phyloP scores from a whole-genome alignment of 306 rosid genomes.

The Argentina anserina region DNA sequence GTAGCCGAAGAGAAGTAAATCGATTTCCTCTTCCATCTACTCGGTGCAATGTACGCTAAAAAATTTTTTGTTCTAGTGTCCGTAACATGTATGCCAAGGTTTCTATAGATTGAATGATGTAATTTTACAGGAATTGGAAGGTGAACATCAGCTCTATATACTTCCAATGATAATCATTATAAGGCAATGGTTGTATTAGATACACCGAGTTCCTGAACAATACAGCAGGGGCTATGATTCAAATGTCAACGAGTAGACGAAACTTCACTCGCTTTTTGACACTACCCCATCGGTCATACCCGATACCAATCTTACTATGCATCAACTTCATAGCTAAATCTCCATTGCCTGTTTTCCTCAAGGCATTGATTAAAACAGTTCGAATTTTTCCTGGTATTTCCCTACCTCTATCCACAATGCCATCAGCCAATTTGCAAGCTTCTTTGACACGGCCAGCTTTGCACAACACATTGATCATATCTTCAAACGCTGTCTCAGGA shows the following conservation, averaged over 20 bases:
- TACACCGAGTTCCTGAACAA: background rate
- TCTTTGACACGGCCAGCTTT: slow-evolving; percentile 74
- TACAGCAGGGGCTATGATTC: slow-evolving; percentile 1
- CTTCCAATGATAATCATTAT: background rate
- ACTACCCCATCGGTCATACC: slow-evolving; percentile 75
- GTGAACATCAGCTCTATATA: background rate
- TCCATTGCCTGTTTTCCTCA: slow-evolving; percentile 79
- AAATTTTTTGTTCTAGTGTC: background rate
- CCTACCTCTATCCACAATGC: slow-evolving; percentile 81
- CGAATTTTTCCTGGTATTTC: slow-evolving; percentile 80
- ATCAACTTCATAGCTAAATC: slow-evolving; percentile 79
- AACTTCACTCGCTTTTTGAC: slow-evolving; percentile 78
- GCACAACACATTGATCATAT: slow-evolving; percentile 72
- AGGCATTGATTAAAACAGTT: slow-evolving; percentile 67
- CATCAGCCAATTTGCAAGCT: slow-evolving; percentile 94
- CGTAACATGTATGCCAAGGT: background rate
- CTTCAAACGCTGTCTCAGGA: slow-evolving; percentile 73
- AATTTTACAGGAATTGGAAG: slow-evolving; percentile 1
- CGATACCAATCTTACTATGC: slow-evolving; percentile 92
- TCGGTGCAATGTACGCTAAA: background rate
- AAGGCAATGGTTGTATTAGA: background rate
- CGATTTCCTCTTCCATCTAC: background rate
- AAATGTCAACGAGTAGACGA: slow-evolving; percentile 45
- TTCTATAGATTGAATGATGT: slow-evolving; percentile 10
- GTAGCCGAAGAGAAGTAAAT: background rate